Conservation (phyloP, 2,329 filamentous ascomycete genomes). For the Trichoderma harzianum region DNA sequence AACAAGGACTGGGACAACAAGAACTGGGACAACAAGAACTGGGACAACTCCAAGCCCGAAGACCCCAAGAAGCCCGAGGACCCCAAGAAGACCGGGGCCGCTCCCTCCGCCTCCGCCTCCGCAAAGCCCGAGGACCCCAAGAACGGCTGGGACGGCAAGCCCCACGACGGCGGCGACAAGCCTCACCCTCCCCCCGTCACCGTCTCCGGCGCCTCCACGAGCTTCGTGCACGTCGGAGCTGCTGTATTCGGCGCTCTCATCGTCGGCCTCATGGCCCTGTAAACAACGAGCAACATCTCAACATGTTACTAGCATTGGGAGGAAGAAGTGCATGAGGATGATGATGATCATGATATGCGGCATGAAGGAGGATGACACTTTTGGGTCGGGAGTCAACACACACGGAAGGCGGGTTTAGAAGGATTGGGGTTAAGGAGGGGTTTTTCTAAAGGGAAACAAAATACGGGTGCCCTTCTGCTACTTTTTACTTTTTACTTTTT, state of each 20-base stretch:
- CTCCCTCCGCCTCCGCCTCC: no score
- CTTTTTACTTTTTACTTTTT: not conserved
- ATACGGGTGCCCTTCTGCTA: not conserved
- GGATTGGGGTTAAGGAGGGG: not conserved
- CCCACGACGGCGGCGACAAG: no score
- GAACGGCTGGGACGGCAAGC: not conserved
- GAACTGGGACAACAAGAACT: not conserved
- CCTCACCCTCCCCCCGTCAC: slow-evolving; percentile 15
- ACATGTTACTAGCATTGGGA: not conserved
- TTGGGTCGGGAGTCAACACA: not conserved
- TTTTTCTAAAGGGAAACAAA: not conserved
- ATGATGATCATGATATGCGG: not conserved
- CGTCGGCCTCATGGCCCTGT: slow-evolving; percentile 31
- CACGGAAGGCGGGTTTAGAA: not conserved
- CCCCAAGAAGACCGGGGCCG: not conserved
- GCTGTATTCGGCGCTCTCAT: slow-evolving; percentile 29
- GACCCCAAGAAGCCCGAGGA: not conserved
- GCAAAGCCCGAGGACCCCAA: not conserved
- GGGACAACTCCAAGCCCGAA: not conserved
- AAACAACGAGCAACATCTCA: slow-evolving; percentile 17
- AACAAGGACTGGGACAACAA: not conserved
- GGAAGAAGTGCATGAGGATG: not conserved
- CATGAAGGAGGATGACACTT: not conserved
- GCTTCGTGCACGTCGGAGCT: slow-evolving; percentile 23
- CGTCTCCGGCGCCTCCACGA: slow-evolving; percentile 21